phyloP scores from a whole-genome alignment of 306 rosid genomes.

The Pyrus betulifolia region DNA sequence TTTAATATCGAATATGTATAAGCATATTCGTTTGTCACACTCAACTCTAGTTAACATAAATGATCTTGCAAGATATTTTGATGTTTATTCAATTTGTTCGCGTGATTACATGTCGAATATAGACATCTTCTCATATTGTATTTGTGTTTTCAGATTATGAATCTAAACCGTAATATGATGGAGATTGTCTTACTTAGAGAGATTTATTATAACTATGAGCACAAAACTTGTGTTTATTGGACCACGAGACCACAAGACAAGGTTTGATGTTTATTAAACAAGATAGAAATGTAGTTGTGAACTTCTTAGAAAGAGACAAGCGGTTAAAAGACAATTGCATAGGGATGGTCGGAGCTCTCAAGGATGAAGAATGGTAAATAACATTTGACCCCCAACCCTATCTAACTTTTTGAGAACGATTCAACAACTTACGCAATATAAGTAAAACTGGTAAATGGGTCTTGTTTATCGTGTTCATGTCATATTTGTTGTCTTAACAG shows the following conservation, averaged over 20 bases:
- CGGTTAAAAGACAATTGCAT: not conserved
- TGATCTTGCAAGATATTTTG: too few relatives aligned
- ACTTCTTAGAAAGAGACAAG: not conserved
- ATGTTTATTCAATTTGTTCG: too few relatives aligned
- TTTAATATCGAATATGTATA: not conserved
- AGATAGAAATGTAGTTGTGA: not conserved
- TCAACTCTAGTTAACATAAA: too few relatives aligned
- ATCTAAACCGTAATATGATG: not conserved
- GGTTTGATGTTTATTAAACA: not conserved
- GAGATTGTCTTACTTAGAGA: not conserved
- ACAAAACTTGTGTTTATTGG: not conserved
- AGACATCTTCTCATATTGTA: too few relatives aligned
- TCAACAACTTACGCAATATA: not conserved
- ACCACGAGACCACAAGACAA: not conserved
- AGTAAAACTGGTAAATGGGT: too few relatives aligned
- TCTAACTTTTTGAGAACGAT: not conserved
- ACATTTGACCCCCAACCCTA: not conserved
- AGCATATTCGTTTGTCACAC: not conserved
- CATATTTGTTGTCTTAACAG: too few relatives aligned
- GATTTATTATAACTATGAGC: not conserved
- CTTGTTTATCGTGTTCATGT: too few relatives aligned
- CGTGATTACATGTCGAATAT: too few relatives aligned
- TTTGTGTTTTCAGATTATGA: not conserved
- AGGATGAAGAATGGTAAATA: not conserved
- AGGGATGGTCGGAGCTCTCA: conserved; percentile 5